Evolutionary conservation across 129 eudicot species (phyloP), one percentile per base, ranked within the genome.

Genomic region (Lactuca sativa): DNA sequence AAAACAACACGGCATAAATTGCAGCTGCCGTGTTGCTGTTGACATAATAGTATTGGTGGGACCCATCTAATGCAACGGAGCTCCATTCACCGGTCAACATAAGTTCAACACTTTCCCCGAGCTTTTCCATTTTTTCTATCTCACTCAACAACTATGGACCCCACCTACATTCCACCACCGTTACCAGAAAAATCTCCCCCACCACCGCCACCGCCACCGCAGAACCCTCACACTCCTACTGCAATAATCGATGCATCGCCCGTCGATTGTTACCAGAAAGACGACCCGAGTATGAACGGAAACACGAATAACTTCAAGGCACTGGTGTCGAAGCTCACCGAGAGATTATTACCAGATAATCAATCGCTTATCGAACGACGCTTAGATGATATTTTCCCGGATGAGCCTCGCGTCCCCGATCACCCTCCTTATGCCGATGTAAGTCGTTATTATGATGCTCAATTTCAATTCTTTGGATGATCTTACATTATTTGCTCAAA

Each of bases 341-440:
- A 70, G 59, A 72, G 68, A 34, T 40, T 79, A 40, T 4, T 62
- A 32, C 75, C 67, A 8, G 30, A 51, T 34, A 69, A 73, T 40
- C 63, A 49, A 21, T 51, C 73, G 54, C 73, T 67, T 37, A 63
- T 82, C 56, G 61, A 53, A 14, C 55, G 33, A 9, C 67, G 74
- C 34, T 76, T 82, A 2, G 36, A 67, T 69, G 73, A 77, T 58
- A 51, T 77, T 38, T 12, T 77, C 14, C 38, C 84, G 59, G 60
- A 67, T 18, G 69, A 41, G 18, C 30, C 67, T 48, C 59, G 18
- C 56, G 72, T 81, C 9, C 95, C 90, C 48, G 68, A 74, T 79
- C 95, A 84, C 17, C 90, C 95, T 34, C 79, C 90, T 21, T 87
- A 87, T 38, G 67, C 81, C 40, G 77, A 72, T 72, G 93, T 86